Evolutionary conservation across 176 grass and related monocot genomes (phyloP).

Genomic region (Themeda triandra): DNA sequence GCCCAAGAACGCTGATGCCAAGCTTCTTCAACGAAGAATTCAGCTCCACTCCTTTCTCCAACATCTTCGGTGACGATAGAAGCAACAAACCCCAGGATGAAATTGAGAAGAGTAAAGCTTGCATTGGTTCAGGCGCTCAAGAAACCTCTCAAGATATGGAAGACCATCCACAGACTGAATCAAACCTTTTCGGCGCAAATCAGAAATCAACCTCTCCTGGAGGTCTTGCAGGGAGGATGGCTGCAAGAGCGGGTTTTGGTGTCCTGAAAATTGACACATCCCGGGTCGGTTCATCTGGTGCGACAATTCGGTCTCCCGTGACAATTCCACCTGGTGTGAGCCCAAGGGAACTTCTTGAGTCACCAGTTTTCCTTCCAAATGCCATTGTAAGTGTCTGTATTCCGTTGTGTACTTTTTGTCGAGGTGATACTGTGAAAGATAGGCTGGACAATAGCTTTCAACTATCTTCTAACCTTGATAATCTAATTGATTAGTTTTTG

Average conservation of each 20-base stretch:
- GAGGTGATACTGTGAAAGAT: neutral
- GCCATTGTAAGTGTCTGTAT: constrained; percentile 45
- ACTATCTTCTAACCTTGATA: neutral
- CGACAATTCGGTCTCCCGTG: constrained; percentile 50
- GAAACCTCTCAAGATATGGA: constrained; percentile 35
- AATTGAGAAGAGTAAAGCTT: constrained; percentile 29
- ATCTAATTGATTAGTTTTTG: neutral
- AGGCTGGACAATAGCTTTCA: neutral
- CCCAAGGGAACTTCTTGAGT: constrained; percentile 76
- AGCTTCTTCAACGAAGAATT: constrained; percentile 84
- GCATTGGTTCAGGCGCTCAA: constrained; percentile 4
- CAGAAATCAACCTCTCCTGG: constrained; percentile 35
- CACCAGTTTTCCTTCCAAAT: constrained; percentile 78
- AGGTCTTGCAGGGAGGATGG: constrained; percentile 62
- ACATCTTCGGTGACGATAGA: constrained; percentile 42
- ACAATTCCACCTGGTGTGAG: constrained; percentile 84
- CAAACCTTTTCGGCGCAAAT: constrained; percentile 36
- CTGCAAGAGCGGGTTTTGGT: constrained; percentile 56
- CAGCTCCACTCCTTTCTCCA: constrained; percentile 37
- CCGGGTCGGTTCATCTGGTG: constrained; percentile 36
- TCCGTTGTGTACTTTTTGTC: neutral
- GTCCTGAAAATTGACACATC: constrained; percentile 63
- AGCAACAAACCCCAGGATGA: constrained; percentile 13
- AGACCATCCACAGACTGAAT: constrained; percentile 28
- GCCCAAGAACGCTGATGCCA: constrained; percentile 62